Base-by-base conservation (phyloP, 2,329 filamentous ascomycete species). In the Hypoxylon sp. region DNA sequence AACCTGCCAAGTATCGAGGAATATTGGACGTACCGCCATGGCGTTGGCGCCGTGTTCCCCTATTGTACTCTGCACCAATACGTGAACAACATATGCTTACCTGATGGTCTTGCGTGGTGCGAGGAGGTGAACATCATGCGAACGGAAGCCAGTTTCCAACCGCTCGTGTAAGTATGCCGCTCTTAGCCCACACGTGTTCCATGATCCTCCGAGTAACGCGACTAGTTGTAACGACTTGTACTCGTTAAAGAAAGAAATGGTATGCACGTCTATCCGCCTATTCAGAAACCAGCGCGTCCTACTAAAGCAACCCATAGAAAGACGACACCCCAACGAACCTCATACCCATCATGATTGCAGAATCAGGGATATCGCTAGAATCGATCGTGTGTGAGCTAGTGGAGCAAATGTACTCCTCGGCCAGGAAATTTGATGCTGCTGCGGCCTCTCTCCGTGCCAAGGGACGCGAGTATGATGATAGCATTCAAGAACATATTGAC, bases 21-120 rank as follows among this genome's bases (percentile, higher is more conserved):
- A 41, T 72, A 73, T 58, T 72, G 71, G 69, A 50, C 56, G 2
- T 71, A 69, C 49, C 69, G 69, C 25, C 68, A 73, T 45, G 67
- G 67, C 10, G 68, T 70, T 9, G 70, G 71, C 9, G 65, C 67
- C 13, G 68, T 70, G 5, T 63, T 66, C 23, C 52, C 65, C 11
- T 73, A 61, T 46, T 67, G 60, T 36, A 61, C 62, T 10, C 25
- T 72, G 10, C 65, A 70, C 34, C 71, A 72, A 36, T 70, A 73
- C 36, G 67, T 67, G 38, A 65, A 69, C 53, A 45, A 68, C 38
- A 67, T 64, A 2, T 50, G 45, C 14, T 49, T 72, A 28, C 65
- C 68, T 1, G 49, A 60, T 28, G 63, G 41, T 36, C 59, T 72
- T 36, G 63, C 66, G 13, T 71, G 63, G 65, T 66, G 53, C 36